Base-by-base conservation (phyloP, 495 filamentous ascomycete genomes). In the Tuber microsphaerosporum region DNA sequence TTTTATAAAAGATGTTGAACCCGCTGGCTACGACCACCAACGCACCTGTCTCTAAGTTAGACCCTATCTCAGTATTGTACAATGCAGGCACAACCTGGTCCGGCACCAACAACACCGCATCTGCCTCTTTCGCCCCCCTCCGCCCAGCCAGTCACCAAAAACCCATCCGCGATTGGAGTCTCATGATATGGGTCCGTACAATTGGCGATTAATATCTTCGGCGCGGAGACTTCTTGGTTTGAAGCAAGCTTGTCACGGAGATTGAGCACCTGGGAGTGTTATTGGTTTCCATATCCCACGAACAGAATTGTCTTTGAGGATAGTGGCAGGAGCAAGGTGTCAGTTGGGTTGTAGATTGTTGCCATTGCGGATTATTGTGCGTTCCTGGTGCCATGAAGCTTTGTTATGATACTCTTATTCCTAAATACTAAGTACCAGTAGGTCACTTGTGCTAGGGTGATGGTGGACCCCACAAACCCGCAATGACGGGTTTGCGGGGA, bases 261-360 rank as follows among this genome's bases (percentile, higher is more conserved):
- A 39, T 76, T 76, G 61, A 76, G 75, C 2, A 73, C 75, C 70
- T 77, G 75, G 14, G 75, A 68, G 72, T 72, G 75, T 44, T 65
- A 65, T 77, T 77, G 75, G 72, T 77, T 77, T 42, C 75, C 75
- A 17, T 77, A 77, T 9, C 72, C 75, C 2, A 44, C 42, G 45
- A 77, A 77, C 20, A 75, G 20, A 19, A 77, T 77, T 0, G 72
- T 70, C 61, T 74, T 72, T 16, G 68, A 37, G 75, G 75, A 37
- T 56, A 76, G 75, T 8, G 75, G 37, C 10, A 26, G 1, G 45
- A 75, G 71, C 42, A 70, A 45, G 34, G 74, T 56, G 39, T 51
- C n/a, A n/a, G n/a, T n/a, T n/a, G n/a, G n/a, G n/a, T n/a, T n/a
- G n/a, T n/a, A n/a, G n/a, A n/a, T n/a, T n/a, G n/a, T n/a, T n/a